Base-by-base conservation (phyloP, 1,139 yeast species). In the Geotrichum bryndzae region DNA sequence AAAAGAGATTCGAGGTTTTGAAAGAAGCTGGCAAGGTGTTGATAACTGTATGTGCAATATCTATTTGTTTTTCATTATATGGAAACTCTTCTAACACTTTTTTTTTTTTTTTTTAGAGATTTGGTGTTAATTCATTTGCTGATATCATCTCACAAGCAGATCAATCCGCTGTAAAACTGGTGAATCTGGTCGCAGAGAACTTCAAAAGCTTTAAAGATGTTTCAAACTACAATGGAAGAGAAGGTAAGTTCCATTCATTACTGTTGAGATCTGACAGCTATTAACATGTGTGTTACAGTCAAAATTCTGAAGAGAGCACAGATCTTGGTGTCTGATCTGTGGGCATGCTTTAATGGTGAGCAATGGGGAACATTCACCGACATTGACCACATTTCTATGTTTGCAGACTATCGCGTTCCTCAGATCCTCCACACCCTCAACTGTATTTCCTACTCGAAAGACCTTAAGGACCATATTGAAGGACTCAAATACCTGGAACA, bases 401-500 rank as follows among this genome's bases (percentile, higher is more conserved):
- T 78, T 69, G 81, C 81, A 13, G 81, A 78, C 65, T 78, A 78
- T 63, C 70, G 81, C 15, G 81, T 78, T 5, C 81, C 81, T 0
- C 81, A 78, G 64, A 77, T 78, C 11, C 70, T 78, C 38, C 70
- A 73, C 54, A 67, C 68, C 18, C 67, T 77, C 27, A 74, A 76
- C 13, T 76, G 79, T 57, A 58, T 78, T n/a, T 56, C 65, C 29
- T 78, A 78, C 64, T 72, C 78, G 0, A 63, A 65, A 2, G 58
- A 51, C 15, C 69, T 78, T 29, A 66, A 66, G 13, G 38, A 54
- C 8, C 68, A 68, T 13, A 59, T 76, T 18, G 60, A 61, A 22
- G 51, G 51, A 11, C 68, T 68, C 18, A 46, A 65, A 41, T 63
- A 64, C 7, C 51, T 76, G 1, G 67, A 66, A 1, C 65, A 70